Evolutionary conservation across 1,284 basidiomycete species (phyloP), one percentile per base, ranked within the genome.

Genomic region (Volvariella surrecta): DNA sequence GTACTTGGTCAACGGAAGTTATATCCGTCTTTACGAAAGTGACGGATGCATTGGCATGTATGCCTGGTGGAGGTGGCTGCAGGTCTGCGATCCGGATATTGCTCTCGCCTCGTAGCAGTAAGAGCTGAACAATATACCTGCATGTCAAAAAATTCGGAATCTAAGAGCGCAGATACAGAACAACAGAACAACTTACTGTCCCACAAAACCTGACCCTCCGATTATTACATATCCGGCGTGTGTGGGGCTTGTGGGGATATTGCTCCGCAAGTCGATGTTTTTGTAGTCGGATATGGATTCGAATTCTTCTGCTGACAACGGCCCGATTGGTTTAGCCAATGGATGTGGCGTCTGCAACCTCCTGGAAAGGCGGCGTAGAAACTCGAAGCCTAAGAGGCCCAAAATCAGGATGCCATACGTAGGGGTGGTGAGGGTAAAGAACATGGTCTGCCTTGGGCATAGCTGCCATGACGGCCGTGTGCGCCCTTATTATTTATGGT

Each of bases 201-300:
- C 63, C 18, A 65, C 47, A 43, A 60, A 63, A 1, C 62, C 62
- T 10, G 61, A 62, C 4, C 62, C 62, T 13, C 62, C 62, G 11
- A 63, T 47, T 22, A 64, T 50, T 2, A 52, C 59, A 45, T 64
- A 64, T 4, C 59, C 56, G 15, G 45, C 46, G 16, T 54, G 50
- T 3, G 60, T 61, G 3, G 55, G 47, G 22, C 53, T 45, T 4
- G 42, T 44, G 20, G 60, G 58, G 31, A 61, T 51, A 7, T 49
- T 52, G 11, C 56, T 50, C 30, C 58, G 46, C 47, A 63, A 53
- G 46, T 62, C 52, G 24, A 64, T 56, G 9, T 52, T 48, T 8
- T 51, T 48, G 43, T 63, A 60, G 34, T 35, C 15, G 1, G 58
- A 58, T n/a, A 57, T 51, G 1, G 43, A 42, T 6, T 56, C 53